Conservation (phyloP, 1,139 yeast species). For the Suhomyces wounanorum region DNA sequence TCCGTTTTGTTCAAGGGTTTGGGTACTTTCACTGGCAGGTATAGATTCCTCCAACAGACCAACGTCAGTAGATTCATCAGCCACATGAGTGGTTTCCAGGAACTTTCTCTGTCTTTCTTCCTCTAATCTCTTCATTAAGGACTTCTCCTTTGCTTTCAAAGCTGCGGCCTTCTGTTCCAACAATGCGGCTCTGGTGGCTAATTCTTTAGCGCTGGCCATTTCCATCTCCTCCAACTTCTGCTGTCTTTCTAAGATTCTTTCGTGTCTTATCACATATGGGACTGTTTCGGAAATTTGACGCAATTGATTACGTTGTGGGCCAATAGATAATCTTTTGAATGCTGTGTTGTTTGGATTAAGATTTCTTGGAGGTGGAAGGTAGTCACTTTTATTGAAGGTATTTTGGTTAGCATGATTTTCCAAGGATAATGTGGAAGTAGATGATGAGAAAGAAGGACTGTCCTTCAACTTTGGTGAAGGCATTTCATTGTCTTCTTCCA, state of each 20-base stretch:
- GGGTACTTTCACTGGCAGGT: slow-evolving; percentile 2
- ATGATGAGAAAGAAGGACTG: slow-evolving; percentile 32
- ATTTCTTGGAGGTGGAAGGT: slow-evolving; percentile 33
- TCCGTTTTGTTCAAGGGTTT: not conserved
- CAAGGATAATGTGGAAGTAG: slow-evolving; percentile 34
- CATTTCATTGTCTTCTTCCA: slow-evolving; percentile 32
- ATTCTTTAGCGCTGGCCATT: slow-evolving; percentile 72
- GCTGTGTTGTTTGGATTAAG: slow-evolving; percentile 45
- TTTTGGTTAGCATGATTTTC: slow-evolving; percentile 9
- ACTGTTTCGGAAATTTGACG: slow-evolving; percentile 80
- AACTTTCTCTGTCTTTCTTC: slow-evolving; percentile 21
- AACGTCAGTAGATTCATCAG: slow-evolving; percentile 4
- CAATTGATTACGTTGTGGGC: slow-evolving; percentile 65
- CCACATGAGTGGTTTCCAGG: slow-evolving; percentile 3
- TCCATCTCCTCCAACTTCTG: slow-evolving; percentile 78
- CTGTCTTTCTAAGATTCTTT: slow-evolving; percentile 70
- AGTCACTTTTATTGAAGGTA: slow-evolving; percentile 25
- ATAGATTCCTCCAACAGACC: slow-evolving; percentile 3
- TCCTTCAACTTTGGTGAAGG: slow-evolving; percentile 36
- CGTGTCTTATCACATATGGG: slow-evolving; percentile 77
- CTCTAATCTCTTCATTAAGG: slow-evolving; percentile 46
- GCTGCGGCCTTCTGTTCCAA: slow-evolving; percentile 76
- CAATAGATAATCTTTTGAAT: slow-evolving; percentile 58
- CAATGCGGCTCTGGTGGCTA: slow-evolving; percentile 71
- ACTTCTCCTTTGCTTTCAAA: slow-evolving; percentile 64